Base-by-base conservation (phyloP, 1,284 basidiomycete species). In the Pyrrhoderma lamaoense region DNA sequence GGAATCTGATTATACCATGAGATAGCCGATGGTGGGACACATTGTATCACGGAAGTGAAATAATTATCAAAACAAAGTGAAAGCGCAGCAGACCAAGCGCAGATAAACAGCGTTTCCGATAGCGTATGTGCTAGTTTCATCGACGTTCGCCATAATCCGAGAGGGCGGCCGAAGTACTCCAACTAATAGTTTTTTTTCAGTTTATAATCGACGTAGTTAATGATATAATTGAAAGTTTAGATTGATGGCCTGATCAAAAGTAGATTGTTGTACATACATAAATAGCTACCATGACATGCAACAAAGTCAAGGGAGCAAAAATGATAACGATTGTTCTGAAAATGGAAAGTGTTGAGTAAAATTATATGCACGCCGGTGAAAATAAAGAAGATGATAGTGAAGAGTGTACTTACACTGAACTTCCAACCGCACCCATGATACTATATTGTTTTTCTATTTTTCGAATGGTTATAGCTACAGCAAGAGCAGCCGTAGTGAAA, bases 41-140 rank as follows among this genome's bases (percentile, higher is more conserved):
- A 95, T 34, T 85, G 81, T 51, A 94, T 78, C 23, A 82, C 70
- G 25, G 90, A 90, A 2, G 91, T 93, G 67, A 93, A 91, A 67
- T 86, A 92, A 63, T 94, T 92, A 73, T 95, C 90, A 65, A 94
- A 90, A 53, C 80, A 82, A 47, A 94, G 80, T 11, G 89, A 85
- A 42, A 95, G 75, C 27, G 88, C 83, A n/a, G 90, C 87, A 54
- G 89, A 90, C 91, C 92, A 95, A 18, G 88, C 79, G 67, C 89
- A 93, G 56, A 95, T 91, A 63, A 93, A 93, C 47, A 92, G 72
- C 38, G 93, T 84, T 70, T 93, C 90, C 43, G 79, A 74, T 40
- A 90, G 75, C 4, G 89, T 90, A 61, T 89, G 82, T 1, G 82
- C 78, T 47, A 91, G 75, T 66, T 93, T 93, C 51, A 71, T 77